These are phyloP conservation scores for Tetracladium setigerum DNA, from an alignment of 495 filamentous ascomycete genomes.

Conservation along the genomic window DNA sequence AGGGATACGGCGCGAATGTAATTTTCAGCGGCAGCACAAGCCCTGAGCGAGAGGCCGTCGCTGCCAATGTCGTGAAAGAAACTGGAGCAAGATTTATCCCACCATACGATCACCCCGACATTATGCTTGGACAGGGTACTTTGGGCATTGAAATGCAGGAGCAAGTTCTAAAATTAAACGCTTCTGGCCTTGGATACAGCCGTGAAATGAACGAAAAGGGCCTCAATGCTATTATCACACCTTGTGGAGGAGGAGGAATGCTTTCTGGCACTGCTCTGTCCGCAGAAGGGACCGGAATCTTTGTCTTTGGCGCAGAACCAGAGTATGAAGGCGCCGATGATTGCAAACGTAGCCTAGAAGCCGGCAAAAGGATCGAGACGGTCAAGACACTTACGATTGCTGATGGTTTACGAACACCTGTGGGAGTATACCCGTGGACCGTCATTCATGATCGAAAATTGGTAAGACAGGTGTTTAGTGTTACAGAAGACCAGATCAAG, in stretches of 20 bases:
- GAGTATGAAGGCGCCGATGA: constrained; percentile 81
- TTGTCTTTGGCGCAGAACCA: constrained; percentile 86
- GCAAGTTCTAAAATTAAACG: too few relatives aligned
- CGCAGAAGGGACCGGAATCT: constrained; percentile 54
- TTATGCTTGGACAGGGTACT: constrained; percentile 89
- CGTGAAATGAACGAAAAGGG: constrained; percentile 12
- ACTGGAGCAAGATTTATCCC: constrained; percentile 75
- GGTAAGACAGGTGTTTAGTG: constrained; percentile 66
- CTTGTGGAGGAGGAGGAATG: constrained; percentile 84
- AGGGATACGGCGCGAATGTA: constrained; percentile 64
- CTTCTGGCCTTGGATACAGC: too few relatives aligned
- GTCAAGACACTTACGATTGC: constrained; percentile 80
- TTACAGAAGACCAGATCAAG: constrained; percentile 78
- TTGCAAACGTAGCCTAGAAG: constrained; percentile 56
- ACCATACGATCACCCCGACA: constrained; percentile 85
- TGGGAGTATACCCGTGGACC: constrained; percentile 71
- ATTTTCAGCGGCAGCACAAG: constrained; percentile 77
- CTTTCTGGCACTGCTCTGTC: constrained; percentile 75
- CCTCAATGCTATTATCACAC: constrained; percentile 77
- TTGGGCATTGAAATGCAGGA: constrained; percentile 72
- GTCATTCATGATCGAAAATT: constrained; percentile 69
- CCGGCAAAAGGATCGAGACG: constrained; percentile 48
- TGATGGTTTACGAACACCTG: constrained; percentile 80
- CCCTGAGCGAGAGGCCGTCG: constrained; percentile 72
- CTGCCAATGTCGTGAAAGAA: constrained; percentile 51